Evolutionary conservation across 2,329 filamentous ascomycete species (phyloP), one percentile per base, ranked within the genome.

Genomic region (Fusarium sacchari): DNA sequence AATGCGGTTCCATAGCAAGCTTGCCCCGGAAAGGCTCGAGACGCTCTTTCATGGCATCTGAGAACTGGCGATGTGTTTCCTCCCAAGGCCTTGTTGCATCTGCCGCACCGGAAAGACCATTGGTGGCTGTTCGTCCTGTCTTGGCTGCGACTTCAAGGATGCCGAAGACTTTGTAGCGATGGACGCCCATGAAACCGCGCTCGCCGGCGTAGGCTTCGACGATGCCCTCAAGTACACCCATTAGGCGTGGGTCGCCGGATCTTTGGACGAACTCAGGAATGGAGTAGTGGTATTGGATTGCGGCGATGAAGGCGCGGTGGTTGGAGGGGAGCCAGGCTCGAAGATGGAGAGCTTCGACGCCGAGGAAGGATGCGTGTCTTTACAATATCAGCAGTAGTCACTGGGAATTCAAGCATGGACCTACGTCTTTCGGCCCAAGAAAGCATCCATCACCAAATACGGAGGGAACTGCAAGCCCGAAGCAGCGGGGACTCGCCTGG

Each of bases 111-210:
- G 86, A 87, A 20, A 83, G 80, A 5, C 87, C 87, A 58, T 88
- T 88, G 0, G 87, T 88, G 66, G 84, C 87, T 1, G 86, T 86
- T 8, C 87, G 82, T 6, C 87, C 87, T 1, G 85, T 87, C 76
- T 89, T 88, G 44, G 83, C 84, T 3, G 87, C 87, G 20, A 88
- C 84, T 64, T 88, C 87, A 0, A 88, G 83, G 34, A 89, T 86
- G 3, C 87, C 87, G 69, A 88, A 89, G 9, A 89, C 87, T 73
- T 89, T 89, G 76, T 88, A 88, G n/a, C 87, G 80, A 72, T 89
- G 87, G 0, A 84, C 85, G 10, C 87, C 87, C 87, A 89, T 88
- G 74, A 88, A 89, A 1, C 87, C 87, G 26, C 87, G 82, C 71
- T 88, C 87, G 2, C 87, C 87, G 0, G 86, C 85, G 69, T 88